Conservation (phyloP, 2,329 filamentous ascomycete species). For the Ceratocystis albifundus region DNA sequence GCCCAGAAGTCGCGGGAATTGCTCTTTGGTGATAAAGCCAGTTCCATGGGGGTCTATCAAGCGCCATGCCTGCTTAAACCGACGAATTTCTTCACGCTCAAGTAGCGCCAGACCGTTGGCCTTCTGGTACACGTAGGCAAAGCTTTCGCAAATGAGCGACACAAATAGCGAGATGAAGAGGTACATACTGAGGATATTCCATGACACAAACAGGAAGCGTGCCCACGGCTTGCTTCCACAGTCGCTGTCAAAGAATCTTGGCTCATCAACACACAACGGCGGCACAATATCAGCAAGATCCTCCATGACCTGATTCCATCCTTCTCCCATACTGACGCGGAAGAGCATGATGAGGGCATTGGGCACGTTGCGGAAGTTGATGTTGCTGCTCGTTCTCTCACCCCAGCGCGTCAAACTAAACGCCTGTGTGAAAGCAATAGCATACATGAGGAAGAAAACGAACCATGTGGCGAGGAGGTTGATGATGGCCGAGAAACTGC, state of each 20-base stretch:
- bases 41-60: constrained; percentile 85
- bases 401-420: constrained; percentile 92
- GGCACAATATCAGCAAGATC: constrained; percentile 73
- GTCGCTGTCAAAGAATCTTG: constrained; percentile 73
- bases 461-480: constrained; percentile 96
- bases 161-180: constrained; percentile 98
- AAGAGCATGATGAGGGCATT: constrained; percentile 91
- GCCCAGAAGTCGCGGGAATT: constrained; percentile 76
- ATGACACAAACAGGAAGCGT: constrained; percentile 77
- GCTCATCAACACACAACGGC: constrained; percentile 64
- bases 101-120: constrained; percentile 86
- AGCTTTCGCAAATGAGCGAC: constrained; percentile 97
- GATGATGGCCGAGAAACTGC: constrained; percentile 77
- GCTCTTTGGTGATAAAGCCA: constrained; percentile 81
- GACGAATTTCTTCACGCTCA: constrained; percentile 83
- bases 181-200: constrained; percentile 99
- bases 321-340: constrained; percentile 84
- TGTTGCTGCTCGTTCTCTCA: constrained; percentile 55
- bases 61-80: constrained; percentile 98
- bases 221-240: constrained; percentile 89
- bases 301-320: constrained; percentile 96
- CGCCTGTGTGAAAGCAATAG: constrained; percentile 89
- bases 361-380: constrained; percentile 88
- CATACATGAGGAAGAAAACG: constrained; percentile 89
- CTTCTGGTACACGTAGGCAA: constrained; percentile 96